Base-by-base conservation (phyloP, 2,329 filamentous ascomycete species). In the Nectriaceae sp. region DNA sequence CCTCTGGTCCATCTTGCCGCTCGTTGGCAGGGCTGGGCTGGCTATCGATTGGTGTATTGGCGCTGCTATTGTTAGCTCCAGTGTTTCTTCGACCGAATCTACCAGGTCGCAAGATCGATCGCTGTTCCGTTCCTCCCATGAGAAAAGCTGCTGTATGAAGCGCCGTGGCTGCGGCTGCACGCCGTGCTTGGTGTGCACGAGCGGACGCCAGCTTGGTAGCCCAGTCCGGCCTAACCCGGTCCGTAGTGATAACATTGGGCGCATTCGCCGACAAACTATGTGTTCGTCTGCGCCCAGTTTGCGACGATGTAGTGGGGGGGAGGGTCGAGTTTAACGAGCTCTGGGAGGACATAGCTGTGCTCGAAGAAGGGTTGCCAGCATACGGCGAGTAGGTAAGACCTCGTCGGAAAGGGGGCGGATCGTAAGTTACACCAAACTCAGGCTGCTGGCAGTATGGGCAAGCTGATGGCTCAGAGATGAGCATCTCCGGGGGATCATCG, bases 381-480 rank as follows among this genome's bases (percentile, higher is more conserved):
- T 66, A 61, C 2, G 78, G 72, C 2, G 83, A 78, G 65, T 93
- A 93, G 1, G 82, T 75, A 24, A 99, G 72, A 1, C 94, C 94
- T 54, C 92, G 80, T 20, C 91, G 85, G 74, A 97, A 97, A 1
- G 89, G 85, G 3, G 94, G 94, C 11, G 91, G 80, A 4, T 93
- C 85, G 67, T 97, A 99, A 0, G 90, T 96, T n/a, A 99, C 88
- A 40, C 94, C 94, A 65, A 97, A 97, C 56, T 99, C 93, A 2
- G 90, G 85, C 59, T 94, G 90, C 42, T 94, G 90, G 69, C 94
- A 99, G 69, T 97, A 99, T 0, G 94, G 94, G 66, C 94, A 99
- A 20, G 87, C 84, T 1, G 94, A 90, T 3, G 94, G 89, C 64
- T 97, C 93, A 5, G 92, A 97, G 1, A 96, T 87, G 15, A 99